Percentiles rank a stretch among this genome's conserved stretches.
Conservation (phyloP, 805 yeast genomes). For the Monosporozyma solicola region DNA sequence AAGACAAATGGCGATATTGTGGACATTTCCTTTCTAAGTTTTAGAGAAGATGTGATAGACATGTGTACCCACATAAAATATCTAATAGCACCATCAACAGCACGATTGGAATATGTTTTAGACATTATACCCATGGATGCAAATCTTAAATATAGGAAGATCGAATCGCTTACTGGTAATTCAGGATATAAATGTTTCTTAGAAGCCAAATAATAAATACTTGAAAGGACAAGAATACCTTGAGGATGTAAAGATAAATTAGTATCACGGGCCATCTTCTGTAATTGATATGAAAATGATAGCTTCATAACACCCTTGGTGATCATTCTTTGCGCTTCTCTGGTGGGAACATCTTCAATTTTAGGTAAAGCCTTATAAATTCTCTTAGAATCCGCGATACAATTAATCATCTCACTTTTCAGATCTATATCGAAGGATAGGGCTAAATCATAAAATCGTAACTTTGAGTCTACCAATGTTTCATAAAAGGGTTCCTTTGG, state of each 20-base stretch:
- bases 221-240: slow-evolving; percentile 29
- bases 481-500: slow-evolving; percentile 18
- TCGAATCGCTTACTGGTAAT: slow-evolving; percentile 22
- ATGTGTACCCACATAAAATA: slow-evolving; percentile 34
- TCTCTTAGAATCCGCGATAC: slow-evolving; percentile 31
- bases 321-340: slow-evolving; percentile 28
- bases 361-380: slow-evolving; percentile 33
- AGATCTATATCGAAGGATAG: slow-evolving; percentile 60
- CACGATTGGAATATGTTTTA: slow-evolving; percentile 13
- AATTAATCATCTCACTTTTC: slow-evolving; percentile 31
- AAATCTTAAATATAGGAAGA: slow-evolving; percentile 36
- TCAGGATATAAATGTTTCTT: slow-evolving; percentile 12
- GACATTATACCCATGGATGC: slow-evolving; percentile 34
- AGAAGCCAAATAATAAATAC: slow-evolving; percentile 17
- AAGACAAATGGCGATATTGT: slow-evolving; percentile 29
- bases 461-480: slow-evolving; percentile 27
- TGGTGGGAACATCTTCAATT: slow-evolving; percentile 23
- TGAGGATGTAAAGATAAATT: slow-evolving; percentile 25
- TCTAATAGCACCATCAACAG: slow-evolving; percentile 24
- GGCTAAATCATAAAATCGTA: slow-evolving; percentile 42
- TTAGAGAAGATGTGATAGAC: slow-evolving; percentile 13
- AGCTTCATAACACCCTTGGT: slow-evolving; percentile 31
- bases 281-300: slow-evolving; percentile 30
- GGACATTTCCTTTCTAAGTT: slow-evolving; percentile 10
- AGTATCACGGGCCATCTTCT: slow-evolving; percentile 23